Evolutionary conservation across 225 moss, liverwort and hornwort species (phyloP).

Genomic region (Antitrichia curtipendula): DNA sequence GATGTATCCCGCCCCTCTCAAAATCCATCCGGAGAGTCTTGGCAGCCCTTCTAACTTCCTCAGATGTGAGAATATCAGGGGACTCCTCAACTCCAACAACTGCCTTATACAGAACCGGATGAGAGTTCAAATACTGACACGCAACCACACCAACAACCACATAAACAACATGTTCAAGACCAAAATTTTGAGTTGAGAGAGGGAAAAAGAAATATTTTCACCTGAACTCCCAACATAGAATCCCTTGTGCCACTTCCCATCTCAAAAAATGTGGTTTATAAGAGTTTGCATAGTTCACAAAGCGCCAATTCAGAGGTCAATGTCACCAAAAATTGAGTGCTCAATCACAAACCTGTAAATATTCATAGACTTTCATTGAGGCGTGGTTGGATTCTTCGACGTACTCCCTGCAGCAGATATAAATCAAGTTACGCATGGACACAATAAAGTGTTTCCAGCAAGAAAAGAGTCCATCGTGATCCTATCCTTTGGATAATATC

Average conservation of each 20-base stretch:
- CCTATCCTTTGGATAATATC: background rate
- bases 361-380: slow-evolving; percentile 96
- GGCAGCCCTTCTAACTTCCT: slow-evolving; percentile 87
- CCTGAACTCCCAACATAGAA: background rate
- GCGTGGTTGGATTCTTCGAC: slow-evolving; percentile 92
- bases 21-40: slow-evolving; percentile 93
- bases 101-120: slow-evolving; percentile 90
- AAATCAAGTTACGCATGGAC: background rate
- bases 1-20: slow-evolving; percentile 98
- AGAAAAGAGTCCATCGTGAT: background rate
- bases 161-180: background rate
- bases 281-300: background rate
- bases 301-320: background rate
- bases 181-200: background rate
- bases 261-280: background rate
- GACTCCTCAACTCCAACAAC: slow-evolving; percentile 89
- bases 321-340: background rate
- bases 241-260: background rate
- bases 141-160: slow-evolving; percentile 14
- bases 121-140: slow-evolving; percentile 86
- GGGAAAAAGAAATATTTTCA: background rate
- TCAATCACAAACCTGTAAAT: slow-evolving; percentile 65
- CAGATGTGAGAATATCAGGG: slow-evolving; percentile 50
- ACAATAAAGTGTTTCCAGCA: background rate
- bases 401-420: slow-evolving; percentile 53